Evolutionary conservation across 140 eudicot species (phyloP), one percentile per base, ranked within the genome.

Genomic region (Erigeron philadelphicus): DNA sequence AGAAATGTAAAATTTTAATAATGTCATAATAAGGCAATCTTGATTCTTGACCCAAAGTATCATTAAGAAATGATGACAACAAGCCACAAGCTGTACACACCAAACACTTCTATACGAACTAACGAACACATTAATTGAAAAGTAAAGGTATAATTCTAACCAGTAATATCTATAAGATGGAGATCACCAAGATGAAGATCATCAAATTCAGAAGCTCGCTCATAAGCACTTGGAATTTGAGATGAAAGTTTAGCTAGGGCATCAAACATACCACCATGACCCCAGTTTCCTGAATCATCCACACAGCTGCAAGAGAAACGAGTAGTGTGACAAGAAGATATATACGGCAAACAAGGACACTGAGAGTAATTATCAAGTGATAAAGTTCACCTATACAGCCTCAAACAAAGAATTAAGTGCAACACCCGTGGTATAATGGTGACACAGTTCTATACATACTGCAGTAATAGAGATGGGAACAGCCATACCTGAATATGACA

Each of bases 151-250:
- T 67, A 64, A 78, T 61, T 65, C 79, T 78, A 56, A 89, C 99
- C 97, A 1, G 86, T 75, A 69, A 87, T 65, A 62, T 85, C 81
- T 47, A 94, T 68, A 60, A 89, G 87, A 81, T 94, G 99, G 54
- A 94, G 90, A 75, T 94, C 99, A 43, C 99, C 99, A 25, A 89
- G 80, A 87, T 89, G 94, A 76, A 94, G 99, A 81, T 94, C 99
- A 42, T 82, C 87, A 76, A 83, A 82, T 75, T 89, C 95, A 70
- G 88, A 81, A 74, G 99, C 99, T 44, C 80, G 80, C 66, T 83
- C 89, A 66, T 94, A 94, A 25, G 97, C 95, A 74, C 62, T 71
- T 19, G 91, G 91, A 60, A 94, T 72, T 18, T 42, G 65, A 0
- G 80, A 67, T 40, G 97, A 94, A 58, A 87, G 87, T 71, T 76